These are phyloP conservation scores for Tremella yokohamensis DNA, from an alignment of 768 basidiomycete species.

Conservation along the genomic window DNA sequence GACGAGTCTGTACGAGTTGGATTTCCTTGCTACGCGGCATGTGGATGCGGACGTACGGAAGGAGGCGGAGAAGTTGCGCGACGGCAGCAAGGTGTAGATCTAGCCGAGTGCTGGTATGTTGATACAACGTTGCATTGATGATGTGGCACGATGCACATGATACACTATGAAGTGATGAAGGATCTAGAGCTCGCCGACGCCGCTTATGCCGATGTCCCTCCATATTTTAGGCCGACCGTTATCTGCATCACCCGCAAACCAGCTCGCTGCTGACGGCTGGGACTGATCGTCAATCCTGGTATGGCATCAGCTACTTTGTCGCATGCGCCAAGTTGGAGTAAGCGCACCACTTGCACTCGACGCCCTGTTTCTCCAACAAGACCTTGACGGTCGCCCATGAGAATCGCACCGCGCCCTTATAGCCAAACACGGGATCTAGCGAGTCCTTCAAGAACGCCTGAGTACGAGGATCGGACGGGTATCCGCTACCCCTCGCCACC, in stretches of 20 bases:
- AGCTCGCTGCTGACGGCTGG: slow-evolving; percentile 68
- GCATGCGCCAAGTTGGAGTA: not conserved
- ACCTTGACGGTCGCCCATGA: slow-evolving; percentile 93
- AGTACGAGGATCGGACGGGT: slow-evolving; percentile 95
- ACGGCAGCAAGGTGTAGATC: slow-evolving; percentile 11
- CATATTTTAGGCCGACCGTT: slow-evolving; percentile 69
- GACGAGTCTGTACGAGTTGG: slow-evolving; percentile 79
- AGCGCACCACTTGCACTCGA: slow-evolving; percentile 72
- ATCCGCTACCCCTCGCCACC: slow-evolving; percentile 69
- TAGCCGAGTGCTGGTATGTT: slow-evolving; percentile 4
- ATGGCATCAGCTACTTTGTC: not conserved
- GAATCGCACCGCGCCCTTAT: slow-evolving; percentile 82
- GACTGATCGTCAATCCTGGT: slow-evolving; percentile 75
- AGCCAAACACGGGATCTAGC: slow-evolving; percentile 86
- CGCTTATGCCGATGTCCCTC: slow-evolving; percentile 69
- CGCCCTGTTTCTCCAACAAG: slow-evolving; percentile 72
- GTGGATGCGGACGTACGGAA: slow-evolving; percentile 65
- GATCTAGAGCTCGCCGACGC: slow-evolving; percentile 64
- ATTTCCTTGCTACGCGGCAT: slow-evolving; percentile 57
- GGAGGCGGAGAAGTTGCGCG: slow-evolving; percentile 57
- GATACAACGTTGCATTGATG: slow-evolving; percentile 2
- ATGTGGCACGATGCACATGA: slow-evolving; percentile 3
- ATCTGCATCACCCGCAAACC: slow-evolving; percentile 70
- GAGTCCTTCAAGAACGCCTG: slow-evolving; percentile 74
- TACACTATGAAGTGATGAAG: too few relatives aligned